Conservation (phyloP, 225 moss, liverwort and hornwort genomes). For the Marchantia paleacea region DNA sequence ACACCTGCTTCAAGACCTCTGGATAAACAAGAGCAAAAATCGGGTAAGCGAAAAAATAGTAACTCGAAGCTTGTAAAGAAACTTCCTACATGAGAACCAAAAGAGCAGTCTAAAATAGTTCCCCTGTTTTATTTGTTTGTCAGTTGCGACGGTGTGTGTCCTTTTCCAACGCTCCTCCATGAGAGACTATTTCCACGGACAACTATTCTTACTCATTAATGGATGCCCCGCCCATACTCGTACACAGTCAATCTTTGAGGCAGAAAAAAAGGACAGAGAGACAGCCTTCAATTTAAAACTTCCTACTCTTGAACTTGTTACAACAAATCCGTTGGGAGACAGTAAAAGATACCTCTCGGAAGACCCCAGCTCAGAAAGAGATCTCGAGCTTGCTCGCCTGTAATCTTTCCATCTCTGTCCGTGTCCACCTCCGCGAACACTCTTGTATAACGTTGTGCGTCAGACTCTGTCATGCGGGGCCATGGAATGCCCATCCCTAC, state of each 20-base stretch:
- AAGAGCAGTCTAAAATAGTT: no score
- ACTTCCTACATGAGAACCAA: neutral
- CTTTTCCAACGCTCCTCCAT: no score
- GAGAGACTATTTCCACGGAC: no score
- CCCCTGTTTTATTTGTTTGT: no score
- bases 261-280: no score
- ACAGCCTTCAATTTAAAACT: neutral
- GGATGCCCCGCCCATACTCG: no score
- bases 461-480: constrained; percentile 84
- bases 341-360: constrained; percentile 61
- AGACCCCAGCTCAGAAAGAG: constrained; percentile 93
- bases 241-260: no score
- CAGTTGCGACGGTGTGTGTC: no score
- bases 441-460: constrained; percentile 79
- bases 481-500: constrained; percentile 53
- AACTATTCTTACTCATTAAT: no score
- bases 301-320: neutral
- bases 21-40: constrained; percentile 1
- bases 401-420: constrained; percentile 92
- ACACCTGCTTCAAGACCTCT: constrained; percentile 99
- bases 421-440: constrained; percentile 88
- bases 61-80: neutral
- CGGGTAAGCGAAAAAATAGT: neutral
- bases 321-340: neutral
- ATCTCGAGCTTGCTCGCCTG: constrained; percentile 84